Percentiles rank a stretch among this genome's conserved stretches.
phyloP scores from a whole-genome alignment of 2,329 filamentous ascomycete genomes.

The Podosphaera fusca region DNA sequence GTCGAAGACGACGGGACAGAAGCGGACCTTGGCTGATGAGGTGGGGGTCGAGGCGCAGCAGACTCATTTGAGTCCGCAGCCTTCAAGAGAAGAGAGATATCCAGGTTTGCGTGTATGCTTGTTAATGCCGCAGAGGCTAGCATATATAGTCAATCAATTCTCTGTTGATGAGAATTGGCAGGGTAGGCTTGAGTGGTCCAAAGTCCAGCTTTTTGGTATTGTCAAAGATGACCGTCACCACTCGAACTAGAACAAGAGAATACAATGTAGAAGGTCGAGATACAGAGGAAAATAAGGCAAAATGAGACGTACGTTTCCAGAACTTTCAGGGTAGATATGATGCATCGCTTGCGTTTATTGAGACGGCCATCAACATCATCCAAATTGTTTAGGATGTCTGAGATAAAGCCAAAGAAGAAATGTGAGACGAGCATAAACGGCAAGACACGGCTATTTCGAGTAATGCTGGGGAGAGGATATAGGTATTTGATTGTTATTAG shows the following conservation, averaged over 20 bases:
- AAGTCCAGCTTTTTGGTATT: conserved; percentile 6
- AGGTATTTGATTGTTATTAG: neutral
- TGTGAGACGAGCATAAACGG: conserved; percentile 13
- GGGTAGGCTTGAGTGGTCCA: conserved; percentile 4
- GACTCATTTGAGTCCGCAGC: conserved; percentile 51
- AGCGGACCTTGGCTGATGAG: conserved; percentile 16
- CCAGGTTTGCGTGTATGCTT: conserved; percentile 46
- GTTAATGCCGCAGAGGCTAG: conserved; percentile 16
- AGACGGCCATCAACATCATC: conserved; percentile 23
- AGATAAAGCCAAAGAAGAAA: conserved; percentile 21
- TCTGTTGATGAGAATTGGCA: conserved; percentile 1
- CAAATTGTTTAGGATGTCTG: conserved; percentile 15
- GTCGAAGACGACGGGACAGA: conserved; percentile 11
- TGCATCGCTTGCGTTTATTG: conserved; percentile 21
- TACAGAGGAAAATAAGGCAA: conserved; percentile 14
- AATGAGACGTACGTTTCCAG: conserved; percentile 14
- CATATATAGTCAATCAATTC: conserved; percentile 1
- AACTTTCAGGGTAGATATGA: conserved; percentile 18
- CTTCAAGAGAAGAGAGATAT: conserved; percentile 82
- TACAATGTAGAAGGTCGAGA: conserved; percentile 5
- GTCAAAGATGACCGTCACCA: conserved; percentile 6
- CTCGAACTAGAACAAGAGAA: conserved; percentile 4
- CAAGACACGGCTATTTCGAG: conserved; percentile 11
- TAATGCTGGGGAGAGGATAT: conserved; percentile 6
- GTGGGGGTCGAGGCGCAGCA: conserved; percentile 21